These are phyloP conservation scores for Trifolium dubium DNA, from an alignment of 306 rosid genomes.

Conservation along the genomic window DNA sequence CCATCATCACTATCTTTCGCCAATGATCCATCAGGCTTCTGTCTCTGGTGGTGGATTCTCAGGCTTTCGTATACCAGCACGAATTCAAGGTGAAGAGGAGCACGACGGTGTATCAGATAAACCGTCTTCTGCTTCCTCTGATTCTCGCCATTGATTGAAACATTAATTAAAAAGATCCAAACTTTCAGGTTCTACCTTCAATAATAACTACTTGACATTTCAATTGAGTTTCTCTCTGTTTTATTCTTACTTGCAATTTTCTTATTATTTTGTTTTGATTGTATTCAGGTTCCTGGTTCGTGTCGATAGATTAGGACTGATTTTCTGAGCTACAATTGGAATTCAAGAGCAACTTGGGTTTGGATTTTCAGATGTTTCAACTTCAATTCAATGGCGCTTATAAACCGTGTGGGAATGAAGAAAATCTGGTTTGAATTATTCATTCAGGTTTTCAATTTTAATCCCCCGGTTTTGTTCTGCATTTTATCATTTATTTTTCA, in stretches of 20 bases:
- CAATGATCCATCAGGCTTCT: slow-evolving; percentile 56
- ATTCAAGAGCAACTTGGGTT: slow-evolving; percentile 37
- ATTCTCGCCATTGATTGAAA: slow-evolving; percentile 84
- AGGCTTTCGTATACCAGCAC: slow-evolving; percentile 84
- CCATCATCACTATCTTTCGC: slow-evolving; percentile 52
- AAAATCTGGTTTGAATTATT: slow-evolving; percentile 52
- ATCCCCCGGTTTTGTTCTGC: slow-evolving; percentile 56
- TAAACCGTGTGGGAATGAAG: slow-evolving; percentile 60
- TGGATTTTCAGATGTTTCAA: slow-evolving; percentile 43
- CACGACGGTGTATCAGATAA: slow-evolving; percentile 85
- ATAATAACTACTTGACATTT: slow-evolving; percentile 26
- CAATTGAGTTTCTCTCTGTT: slow-evolving; percentile 1
- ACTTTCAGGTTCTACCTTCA: slow-evolving; percentile 58
- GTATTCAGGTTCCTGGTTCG: slow-evolving; percentile 19
- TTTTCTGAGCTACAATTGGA: slow-evolving; percentile 27
- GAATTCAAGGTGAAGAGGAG: slow-evolving; percentile 95
- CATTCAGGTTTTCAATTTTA: slow-evolving; percentile 52
- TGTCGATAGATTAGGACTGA: not conserved
- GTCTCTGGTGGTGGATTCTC: slow-evolving; percentile 68
- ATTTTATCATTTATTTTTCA: slow-evolving; percentile 31
- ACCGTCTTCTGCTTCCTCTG: slow-evolving; percentile 99
- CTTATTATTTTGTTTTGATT: too few species aligned
- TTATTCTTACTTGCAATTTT: not conserved
- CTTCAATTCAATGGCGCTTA: slow-evolving; percentile 52
- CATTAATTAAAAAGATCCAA: slow-evolving; percentile 21